phyloP scores from a whole-genome alignment of 768 basidiomycete species.

The Exsudoporus frostii region DNA sequence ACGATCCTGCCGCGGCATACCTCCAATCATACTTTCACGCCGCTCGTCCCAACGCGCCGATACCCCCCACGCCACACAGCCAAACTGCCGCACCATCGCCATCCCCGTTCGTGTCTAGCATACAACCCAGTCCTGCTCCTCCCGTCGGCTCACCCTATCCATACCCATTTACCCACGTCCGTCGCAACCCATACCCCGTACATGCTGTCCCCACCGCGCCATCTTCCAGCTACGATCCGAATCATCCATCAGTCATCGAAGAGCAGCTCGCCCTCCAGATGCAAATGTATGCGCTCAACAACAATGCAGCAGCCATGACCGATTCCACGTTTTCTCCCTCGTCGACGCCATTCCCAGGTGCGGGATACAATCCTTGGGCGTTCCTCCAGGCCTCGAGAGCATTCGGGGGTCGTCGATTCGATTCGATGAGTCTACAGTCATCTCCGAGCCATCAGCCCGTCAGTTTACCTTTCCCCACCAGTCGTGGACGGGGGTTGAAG shows the following conservation, averaged over 20 bases:
- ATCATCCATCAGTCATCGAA: conserved; percentile 50
- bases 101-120: conserved; percentile 57
- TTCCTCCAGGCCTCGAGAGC: conserved; percentile 56
- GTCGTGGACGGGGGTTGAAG: conserved; percentile 44
- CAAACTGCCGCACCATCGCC: conserved; percentile 74
- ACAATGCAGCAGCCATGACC: conserved; percentile 55
- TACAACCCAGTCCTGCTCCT: conserved; percentile 51
- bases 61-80: conserved; percentile 77
- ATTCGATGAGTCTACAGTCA: conserved; percentile 55
- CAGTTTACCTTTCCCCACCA: conserved; percentile 47
- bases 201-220: conserved; percentile 42
- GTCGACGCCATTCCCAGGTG: conserved; percentile 65
- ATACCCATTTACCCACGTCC: conserved; percentile 72
- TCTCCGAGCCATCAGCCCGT: conserved; percentile 35
- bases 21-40: conserved; percentile 57
- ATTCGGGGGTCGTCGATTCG: conserved; percentile 42
- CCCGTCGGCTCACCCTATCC: conserved; percentile 77
- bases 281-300: conserved; percentile 74
- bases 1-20: conserved; percentile 58
- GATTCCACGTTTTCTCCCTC: conserved; percentile 80
- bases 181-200: conserved; percentile 44
- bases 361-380: conserved; percentile 71
- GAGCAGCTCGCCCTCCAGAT: conserved; percentile 74
- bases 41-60: conserved; percentile 67
- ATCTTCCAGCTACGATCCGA: conserved; percentile 38